Evolutionary conservation across 1,139 yeast genomes (phyloP), one percentile per base, ranked within the genome.

Genomic region (Kazachstania sp.): DNA sequence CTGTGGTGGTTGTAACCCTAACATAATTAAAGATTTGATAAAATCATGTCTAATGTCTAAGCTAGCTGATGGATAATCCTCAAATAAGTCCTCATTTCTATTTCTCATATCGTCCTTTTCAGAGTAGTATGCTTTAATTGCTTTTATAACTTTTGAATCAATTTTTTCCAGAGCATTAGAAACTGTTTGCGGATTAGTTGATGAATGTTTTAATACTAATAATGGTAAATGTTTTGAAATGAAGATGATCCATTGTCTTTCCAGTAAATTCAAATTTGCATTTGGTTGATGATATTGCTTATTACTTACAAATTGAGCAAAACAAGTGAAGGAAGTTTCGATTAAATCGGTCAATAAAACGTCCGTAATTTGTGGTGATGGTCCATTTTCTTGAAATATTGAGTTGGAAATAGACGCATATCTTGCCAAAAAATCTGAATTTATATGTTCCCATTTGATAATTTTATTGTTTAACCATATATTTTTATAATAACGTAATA

Each of bases 31-130:
- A 15, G 77, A 71, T 53, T 75, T 77, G 19, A 81, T 60, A 48
- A 83, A 79, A 18, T 72, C 76, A 51, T 77, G 81, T 44, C 83
- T 71, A 3, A 80, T 68, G 55, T 77, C 82, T 23, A 68, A 60
- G 32, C 71, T 67, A 2, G 75, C 70, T 2, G 76, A 64, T 1
- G 78, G 75, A 51, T 72, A 73, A 54, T 72, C 77, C 48, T 65
- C 63, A 46, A 65, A 64, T 34, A 71, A 55, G 39, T 69, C 73
- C 43, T 61, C 64, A 40, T 58, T 60, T 32, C 63, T 51, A 23
- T 50, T 55, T 41, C 56, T 59, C 23, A 50, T 41, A 39, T 63
- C 64, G 39, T 61, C 63, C 43, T 60, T 61, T 31, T 61, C 65
- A 2, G 66, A 53, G 44, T 60, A 60, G 45, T 62, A 64, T 3